A percentile compares a stretch with the other conserved stretches of the same genome.
phyloP scores from a whole-genome alignment of 75 land plant genomes.

The Gnetum montanum region DNA sequence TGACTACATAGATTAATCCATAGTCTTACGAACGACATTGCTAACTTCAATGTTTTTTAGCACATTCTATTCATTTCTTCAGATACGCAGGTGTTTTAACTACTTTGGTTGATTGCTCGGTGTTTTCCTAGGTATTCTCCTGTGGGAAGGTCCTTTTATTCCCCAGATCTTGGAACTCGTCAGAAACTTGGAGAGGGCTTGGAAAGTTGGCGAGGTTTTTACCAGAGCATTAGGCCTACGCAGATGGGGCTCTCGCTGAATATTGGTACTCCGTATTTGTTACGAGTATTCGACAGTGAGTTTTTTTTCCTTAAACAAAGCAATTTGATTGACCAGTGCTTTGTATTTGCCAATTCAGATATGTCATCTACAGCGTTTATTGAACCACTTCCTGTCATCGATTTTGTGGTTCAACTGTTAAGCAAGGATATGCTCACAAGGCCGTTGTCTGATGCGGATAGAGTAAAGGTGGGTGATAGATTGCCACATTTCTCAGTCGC shows the following conservation, averaged over 20 bases:
- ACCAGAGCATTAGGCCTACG: conserved; percentile 94
- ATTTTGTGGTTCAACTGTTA: conserved; percentile 68
- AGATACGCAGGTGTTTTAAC: too few species aligned
- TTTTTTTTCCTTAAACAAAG: too few species aligned
- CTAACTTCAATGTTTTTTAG: too few species aligned
- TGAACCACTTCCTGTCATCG: conserved; percentile 79
- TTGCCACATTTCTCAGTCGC: too few species aligned
- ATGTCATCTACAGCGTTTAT: conserved; percentile 97
- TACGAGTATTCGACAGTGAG: too few species aligned
- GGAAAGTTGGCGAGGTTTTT: conserved; percentile 97
- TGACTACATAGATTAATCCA: too few species aligned
- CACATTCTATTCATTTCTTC: too few species aligned
- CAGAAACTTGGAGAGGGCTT: conserved; percentile 83
- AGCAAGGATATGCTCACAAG: conserved; percentile 52
- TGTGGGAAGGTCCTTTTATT: conserved; percentile 91
- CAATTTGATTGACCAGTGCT: too few species aligned
- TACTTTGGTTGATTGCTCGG: too few species aligned
- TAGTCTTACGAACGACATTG: too few species aligned
- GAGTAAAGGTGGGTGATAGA: conserved; percentile 52
- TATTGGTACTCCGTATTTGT: too few species aligned
- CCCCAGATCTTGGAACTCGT: conserved; percentile 71
- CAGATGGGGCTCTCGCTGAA: conserved; percentile 97
- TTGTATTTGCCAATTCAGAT: conserved; percentile 43
- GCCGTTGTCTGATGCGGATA: conserved; percentile 74
- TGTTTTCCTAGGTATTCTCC: conserved; percentile 81